Evolutionary conservation across 768 basidiomycete genomes (phyloP).

Genomic region (Auriscalpium orientale): DNA sequence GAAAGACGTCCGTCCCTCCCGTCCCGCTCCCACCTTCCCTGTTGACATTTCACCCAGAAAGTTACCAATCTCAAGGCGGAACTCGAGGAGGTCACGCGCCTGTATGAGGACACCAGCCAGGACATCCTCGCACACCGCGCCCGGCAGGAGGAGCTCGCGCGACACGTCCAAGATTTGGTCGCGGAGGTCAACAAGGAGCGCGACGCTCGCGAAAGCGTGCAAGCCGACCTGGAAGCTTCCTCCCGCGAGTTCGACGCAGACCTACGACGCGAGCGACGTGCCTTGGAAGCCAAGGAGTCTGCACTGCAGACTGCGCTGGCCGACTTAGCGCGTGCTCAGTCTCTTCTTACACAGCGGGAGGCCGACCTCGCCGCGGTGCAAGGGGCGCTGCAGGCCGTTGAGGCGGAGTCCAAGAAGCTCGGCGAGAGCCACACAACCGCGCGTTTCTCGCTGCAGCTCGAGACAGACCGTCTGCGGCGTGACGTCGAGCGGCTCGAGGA

Average conservation of each 20-base stretch:
- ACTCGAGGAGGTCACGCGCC: slow-evolving; percentile 55
- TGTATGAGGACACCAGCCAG: slow-evolving; percentile 54
- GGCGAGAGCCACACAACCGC: slow-evolving; percentile 84
- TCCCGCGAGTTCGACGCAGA: slow-evolving; percentile 59
- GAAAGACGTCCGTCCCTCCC: slow-evolving; percentile 57
- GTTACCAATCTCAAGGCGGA: slow-evolving; percentile 53
- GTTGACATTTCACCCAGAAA: slow-evolving; percentile 45
- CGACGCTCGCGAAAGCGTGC: slow-evolving; percentile 43
- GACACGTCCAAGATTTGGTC: slow-evolving; percentile 66
- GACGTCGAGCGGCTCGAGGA: slow-evolving; percentile 78
- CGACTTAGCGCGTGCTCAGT: slow-evolving; percentile 56
- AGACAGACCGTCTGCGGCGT: slow-evolving; percentile 78
- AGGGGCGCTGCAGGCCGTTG: slow-evolving; percentile 56
- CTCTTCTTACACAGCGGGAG: slow-evolving; percentile 64
- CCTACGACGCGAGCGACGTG: slow-evolving; percentile 50
- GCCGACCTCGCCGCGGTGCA: slow-evolving; percentile 70
- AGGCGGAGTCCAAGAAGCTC: slow-evolving; percentile 68
- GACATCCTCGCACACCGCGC: slow-evolving; percentile 63
- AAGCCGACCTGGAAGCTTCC: slow-evolving; percentile 47
- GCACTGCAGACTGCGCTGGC: slow-evolving; percentile 55
- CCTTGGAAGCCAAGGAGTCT: slow-evolving; percentile 63
- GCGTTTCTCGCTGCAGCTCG: slow-evolving; percentile 80
- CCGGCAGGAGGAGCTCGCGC: slow-evolving; percentile 72
- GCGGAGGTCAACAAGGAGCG: slow-evolving; percentile 53
- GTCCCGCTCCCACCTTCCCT: neutral